phyloP scores from a whole-genome alignment of 2,329 filamentous ascomycete genomes.

The Raffaelea deltoideospora region DNA sequence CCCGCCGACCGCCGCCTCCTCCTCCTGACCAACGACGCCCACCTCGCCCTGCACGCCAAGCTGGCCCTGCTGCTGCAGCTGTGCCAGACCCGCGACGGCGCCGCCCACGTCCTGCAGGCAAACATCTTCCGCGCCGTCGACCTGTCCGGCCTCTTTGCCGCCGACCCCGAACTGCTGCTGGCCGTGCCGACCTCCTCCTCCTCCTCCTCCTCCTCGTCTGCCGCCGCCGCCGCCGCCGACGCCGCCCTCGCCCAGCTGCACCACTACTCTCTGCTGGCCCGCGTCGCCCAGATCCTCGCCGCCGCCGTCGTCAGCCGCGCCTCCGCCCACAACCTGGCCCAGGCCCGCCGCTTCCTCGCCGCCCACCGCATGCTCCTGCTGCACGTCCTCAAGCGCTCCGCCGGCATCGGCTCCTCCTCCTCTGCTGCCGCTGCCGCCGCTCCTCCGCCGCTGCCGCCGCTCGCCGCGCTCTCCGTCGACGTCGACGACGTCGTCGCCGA shows the following conservation, averaged over 20 bases:
- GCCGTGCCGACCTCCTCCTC: no score
- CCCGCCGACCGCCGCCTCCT: slow-evolving; percentile 28
- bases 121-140: slow-evolving; percentile 73
- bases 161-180: slow-evolving; percentile 87
- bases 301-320: slow-evolving; percentile 71
- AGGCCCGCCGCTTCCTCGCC: slow-evolving; percentile 64
- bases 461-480: slow-evolving; percentile 8
- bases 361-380: slow-evolving; percentile 76
- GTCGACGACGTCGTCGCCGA: slow-evolving; percentile 54
- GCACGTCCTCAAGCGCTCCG: slow-evolving; percentile 78
- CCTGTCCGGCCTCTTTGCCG: slow-evolving; percentile 70
- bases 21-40: slow-evolving; percentile 47
- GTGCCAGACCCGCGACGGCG: slow-evolving; percentile 70
- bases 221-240: slow-evolving; percentile 45
- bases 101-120: slow-evolving; percentile 73
- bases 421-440: slow-evolving; percentile 17
- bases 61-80: slow-evolving; percentile 73
- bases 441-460: neutral
- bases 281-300: slow-evolving; percentile 67
- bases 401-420: slow-evolving; percentile 56
- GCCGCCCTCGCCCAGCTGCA: slow-evolving; percentile 56
- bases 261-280: slow-evolving; percentile 75
- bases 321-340: slow-evolving; percentile 65
- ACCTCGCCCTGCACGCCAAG: slow-evolving; percentile 66
- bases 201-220: no score